Conservation (phyloP, 371 early-diverging fungal species). For the Circinella minor region DNA sequence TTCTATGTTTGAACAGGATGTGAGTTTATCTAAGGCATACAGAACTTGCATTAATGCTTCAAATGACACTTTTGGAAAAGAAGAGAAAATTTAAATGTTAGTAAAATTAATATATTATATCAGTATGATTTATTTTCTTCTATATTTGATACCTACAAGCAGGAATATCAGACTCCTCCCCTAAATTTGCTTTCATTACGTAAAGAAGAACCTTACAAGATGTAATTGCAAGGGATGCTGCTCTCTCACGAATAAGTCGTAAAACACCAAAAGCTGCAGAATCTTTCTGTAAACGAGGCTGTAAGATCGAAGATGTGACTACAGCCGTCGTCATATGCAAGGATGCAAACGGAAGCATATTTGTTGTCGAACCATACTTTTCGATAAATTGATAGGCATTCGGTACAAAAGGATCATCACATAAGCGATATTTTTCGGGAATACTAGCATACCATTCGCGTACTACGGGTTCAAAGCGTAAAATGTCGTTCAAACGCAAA, state of each 20-base stretch:
- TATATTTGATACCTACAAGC: not conserved
- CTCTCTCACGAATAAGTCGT: not conserved
- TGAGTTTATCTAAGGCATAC: not conserved
- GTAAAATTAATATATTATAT: not conserved
- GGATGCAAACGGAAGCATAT: not conserved
- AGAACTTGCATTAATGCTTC: not conserved
- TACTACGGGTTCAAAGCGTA: slow-evolving; percentile 5
- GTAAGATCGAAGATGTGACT: not conserved
- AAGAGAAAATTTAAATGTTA: not conserved
- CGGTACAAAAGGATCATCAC: slow-evolving; percentile 5
- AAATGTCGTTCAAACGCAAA: not conserved
- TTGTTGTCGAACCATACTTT: not conserved
- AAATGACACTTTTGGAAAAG: slow-evolving; percentile 3
- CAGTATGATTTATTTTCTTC: not conserved
- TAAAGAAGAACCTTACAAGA: not conserved
- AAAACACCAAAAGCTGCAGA: not conserved
- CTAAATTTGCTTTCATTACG: not conserved
- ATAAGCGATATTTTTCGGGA: not conserved
- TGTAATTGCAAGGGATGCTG: not conserved
- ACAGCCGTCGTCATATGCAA: not conserved
- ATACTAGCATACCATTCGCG: slow-evolving; percentile 10
- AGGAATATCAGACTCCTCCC: not conserved
- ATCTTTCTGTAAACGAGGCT: not conserved
- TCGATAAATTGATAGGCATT: not conserved
- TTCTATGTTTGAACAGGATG: not conserved